phyloP scores from a whole-genome alignment of 2,329 filamentous ascomycete genomes.

The Thelonectria discophora region DNA sequence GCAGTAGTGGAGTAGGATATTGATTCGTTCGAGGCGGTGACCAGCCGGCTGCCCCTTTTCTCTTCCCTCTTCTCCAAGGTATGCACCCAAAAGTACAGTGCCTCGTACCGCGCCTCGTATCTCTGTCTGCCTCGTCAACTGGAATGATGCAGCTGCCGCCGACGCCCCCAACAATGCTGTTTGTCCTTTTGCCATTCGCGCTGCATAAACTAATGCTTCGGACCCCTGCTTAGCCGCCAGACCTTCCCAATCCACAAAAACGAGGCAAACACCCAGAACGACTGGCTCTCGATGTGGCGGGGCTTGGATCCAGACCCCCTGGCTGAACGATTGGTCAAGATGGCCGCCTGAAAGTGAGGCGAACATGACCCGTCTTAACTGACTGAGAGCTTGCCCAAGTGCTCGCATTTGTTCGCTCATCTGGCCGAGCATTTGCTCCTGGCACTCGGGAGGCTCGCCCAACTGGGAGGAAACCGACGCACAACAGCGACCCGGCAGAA shows the following conservation, averaged over 20 bases:
- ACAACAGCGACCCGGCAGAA: not conserved
- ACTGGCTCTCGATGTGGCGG: slow-evolving; percentile 39
- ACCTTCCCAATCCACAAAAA: slow-evolving; percentile 31
- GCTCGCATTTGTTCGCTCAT: not conserved
- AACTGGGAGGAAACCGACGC: not conserved
- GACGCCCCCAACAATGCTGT: not conserved
- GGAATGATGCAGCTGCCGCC: not conserved
- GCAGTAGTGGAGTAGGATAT: slow-evolving; percentile 15
- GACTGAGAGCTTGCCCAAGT: slow-evolving; percentile 4
- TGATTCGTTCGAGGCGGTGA: slow-evolving; percentile 21
- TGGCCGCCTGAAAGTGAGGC: slow-evolving; percentile 41
- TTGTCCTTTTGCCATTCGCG: slow-evolving; percentile 13
- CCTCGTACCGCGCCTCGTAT: not conserved
- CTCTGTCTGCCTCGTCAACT: slow-evolving; percentile 3
- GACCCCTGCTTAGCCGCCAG: slow-evolving; percentile 13
- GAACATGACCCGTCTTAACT: slow-evolving; percentile 24
- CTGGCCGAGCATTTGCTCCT: not conserved
- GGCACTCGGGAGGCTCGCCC: not conserved
- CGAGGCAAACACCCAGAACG: slow-evolving; percentile 41
- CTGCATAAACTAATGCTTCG: slow-evolving; percentile 10
- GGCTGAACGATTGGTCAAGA: slow-evolving; percentile 36
- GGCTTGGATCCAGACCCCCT: slow-evolving; percentile 31
- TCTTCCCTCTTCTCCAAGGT: not conserved
- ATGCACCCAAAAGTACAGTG: too few relatives aligned
- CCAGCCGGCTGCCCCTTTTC: slow-evolving; percentile 14